A percentile compares a stretch with the other conserved stretches of the same genome.
Evolutionary conservation across 2,329 filamentous ascomycete species (phyloP).

Genomic region (Claviceps cyperi): DNA sequence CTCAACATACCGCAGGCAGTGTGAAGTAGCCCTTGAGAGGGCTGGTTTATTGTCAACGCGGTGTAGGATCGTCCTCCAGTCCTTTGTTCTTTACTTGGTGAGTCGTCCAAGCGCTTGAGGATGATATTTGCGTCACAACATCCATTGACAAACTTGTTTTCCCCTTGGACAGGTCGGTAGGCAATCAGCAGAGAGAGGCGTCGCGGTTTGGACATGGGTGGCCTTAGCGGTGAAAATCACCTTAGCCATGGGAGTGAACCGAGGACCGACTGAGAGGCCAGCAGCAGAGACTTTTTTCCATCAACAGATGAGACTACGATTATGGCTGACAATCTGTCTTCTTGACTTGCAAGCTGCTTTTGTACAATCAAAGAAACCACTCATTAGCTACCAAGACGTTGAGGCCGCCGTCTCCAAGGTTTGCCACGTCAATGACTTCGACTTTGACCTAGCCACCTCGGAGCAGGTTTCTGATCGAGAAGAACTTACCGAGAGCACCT

Average conservation of each 20-base stretch:
- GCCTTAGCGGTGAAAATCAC: conserved; percentile 6
- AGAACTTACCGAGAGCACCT: conserved; percentile 7
- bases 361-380: conserved; percentile 4
- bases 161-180: conserved; percentile 1
- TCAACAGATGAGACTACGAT: conserved; percentile 6
- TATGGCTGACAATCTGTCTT: conserved; percentile 7
- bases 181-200: conserved; percentile 4
- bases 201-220: conserved; percentile 6
- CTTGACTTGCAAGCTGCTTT: conserved; percentile 6
- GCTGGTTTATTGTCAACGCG: conserved; percentile 12
- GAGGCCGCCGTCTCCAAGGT: background rate
- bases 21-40: conserved; percentile 9
- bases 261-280: background rate
- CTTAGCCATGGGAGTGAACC: conserved; percentile 4
- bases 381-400: conserved; percentile 4
- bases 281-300: conserved; percentile 5
- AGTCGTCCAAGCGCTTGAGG: background rate
- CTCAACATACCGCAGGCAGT: conserved; percentile 6
- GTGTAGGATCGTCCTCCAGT: conserved; percentile 16
- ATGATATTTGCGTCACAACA: background rate
- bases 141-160: background rate
- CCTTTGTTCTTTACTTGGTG: conserved; percentile 15
- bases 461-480: conserved; percentile 2
- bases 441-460: conserved; percentile 4
- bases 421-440: conserved; percentile 6